These are phyloP conservation scores for Agaricus sinodeliciosus DNA, from an alignment of 768 basidiomycete genomes.

Conservation along the genomic window DNA sequence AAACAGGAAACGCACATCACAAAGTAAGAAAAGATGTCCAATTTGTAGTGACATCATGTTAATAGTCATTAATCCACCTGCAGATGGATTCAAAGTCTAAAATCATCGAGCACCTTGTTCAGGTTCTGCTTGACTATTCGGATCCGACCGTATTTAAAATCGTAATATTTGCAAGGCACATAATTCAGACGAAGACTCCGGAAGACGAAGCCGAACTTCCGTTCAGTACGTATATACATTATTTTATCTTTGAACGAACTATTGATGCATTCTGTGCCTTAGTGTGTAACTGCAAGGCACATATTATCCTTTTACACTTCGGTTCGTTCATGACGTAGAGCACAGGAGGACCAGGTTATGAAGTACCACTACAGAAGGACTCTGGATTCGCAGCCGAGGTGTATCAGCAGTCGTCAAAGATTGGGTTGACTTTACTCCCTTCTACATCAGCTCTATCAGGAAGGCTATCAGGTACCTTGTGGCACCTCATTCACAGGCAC, in stretches of 20 bases:
- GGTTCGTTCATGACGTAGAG: neutral
- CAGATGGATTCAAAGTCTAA: slow-evolving; percentile 37
- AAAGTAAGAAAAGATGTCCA: slow-evolving; percentile 14
- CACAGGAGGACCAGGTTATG: slow-evolving; percentile 44
- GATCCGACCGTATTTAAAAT: slow-evolving; percentile 38
- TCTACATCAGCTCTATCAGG: slow-evolving; percentile 30
- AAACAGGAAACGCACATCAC: slow-evolving; percentile 19
- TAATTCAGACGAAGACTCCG: slow-evolving; percentile 36
- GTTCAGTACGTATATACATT: slow-evolving; percentile 26
- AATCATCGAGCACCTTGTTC: slow-evolving; percentile 36
- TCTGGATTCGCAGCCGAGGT: slow-evolving; percentile 30
- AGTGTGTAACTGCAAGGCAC: slow-evolving; percentile 39
- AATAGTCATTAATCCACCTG: neutral
- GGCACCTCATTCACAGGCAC: neutral
- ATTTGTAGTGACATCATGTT: neutral
- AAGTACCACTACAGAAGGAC: slow-evolving; percentile 27
- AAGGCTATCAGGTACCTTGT: slow-evolving; percentile 37
- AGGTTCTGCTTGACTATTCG: slow-evolving; percentile 39
- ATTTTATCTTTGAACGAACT: neutral
- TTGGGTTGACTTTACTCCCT: neutral
- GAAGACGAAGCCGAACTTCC: slow-evolving; percentile 40
- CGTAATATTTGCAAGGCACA: slow-evolving; percentile 38
- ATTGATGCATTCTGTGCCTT: slow-evolving; percentile 10
- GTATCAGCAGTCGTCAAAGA: neutral
- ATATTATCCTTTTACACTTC: neutral